Evolutionary conservation across 2,329 filamentous ascomycete genomes (phyloP).

Genomic region (Neofusicoccum kwambonambiense): DNA sequence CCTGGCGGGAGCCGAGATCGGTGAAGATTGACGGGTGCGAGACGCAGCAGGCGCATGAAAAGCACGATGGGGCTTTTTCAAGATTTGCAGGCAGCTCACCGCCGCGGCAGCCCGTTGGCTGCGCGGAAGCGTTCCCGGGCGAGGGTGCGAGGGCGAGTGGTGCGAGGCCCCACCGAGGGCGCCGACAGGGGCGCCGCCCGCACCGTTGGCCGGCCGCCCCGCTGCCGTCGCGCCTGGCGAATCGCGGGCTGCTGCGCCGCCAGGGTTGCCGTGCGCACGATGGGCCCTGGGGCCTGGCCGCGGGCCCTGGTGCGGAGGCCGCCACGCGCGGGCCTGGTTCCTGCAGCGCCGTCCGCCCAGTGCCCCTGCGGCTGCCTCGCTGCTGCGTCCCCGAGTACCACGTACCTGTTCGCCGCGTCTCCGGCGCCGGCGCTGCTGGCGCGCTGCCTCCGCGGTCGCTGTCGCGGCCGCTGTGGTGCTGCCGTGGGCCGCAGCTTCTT

Average conservation of each 20-base stretch:
- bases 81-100: neutral
- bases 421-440: too few relatives aligned
- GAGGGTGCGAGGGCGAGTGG: neutral
- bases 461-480: too few relatives aligned
- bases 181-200: neutral
- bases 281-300: neutral
- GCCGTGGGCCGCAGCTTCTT: too few relatives aligned
- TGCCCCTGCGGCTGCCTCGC: too few relatives aligned
- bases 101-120: neutral
- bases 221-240: neutral
- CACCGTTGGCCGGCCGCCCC: neutral
- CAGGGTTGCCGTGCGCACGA: neutral
- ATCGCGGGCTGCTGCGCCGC: neutral
- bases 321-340: too few relatives aligned
- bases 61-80: neutral
- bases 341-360: too few relatives aligned
- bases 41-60: neutral
- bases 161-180: neutral
- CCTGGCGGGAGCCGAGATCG: neutral
- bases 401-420: too few relatives aligned
- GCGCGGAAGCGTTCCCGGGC: neutral
- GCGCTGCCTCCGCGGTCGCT: too few relatives aligned
- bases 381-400: too few relatives aligned
- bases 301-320: too few relatives aligned
- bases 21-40: neutral